phyloP scores from a whole-genome alignment of 805 yeast genomes.

The Candida insectorum region DNA sequence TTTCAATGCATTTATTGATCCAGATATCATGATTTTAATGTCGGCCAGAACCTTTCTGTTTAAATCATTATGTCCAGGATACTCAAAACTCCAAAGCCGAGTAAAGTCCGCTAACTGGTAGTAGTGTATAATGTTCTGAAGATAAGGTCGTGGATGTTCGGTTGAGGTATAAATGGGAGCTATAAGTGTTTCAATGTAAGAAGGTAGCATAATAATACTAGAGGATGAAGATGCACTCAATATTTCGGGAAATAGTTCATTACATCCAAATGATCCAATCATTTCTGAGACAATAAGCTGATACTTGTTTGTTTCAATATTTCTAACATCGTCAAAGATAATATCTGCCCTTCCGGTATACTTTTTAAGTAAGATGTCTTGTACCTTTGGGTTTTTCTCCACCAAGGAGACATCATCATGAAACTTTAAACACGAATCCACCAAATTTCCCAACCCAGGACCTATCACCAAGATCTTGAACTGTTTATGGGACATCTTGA shows the following conservation, averaged over 20 bases:
- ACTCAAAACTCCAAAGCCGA: constrained; percentile 10
- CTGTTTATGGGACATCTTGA: constrained; percentile 1
- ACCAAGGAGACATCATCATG: constrained; percentile 42
- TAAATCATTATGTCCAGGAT: constrained; percentile 7
- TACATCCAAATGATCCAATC: constrained; percentile 89
- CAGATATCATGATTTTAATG: constrained; percentile 45
- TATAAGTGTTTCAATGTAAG: constrained; percentile 52
- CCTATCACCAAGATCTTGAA: constrained; percentile 61
- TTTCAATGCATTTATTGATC: constrained; percentile 66
- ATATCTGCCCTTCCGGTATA: constrained; percentile 58
- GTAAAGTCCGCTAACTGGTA: constrained; percentile 5
- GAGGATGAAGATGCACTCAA: constrained; percentile 10
- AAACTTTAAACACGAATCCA: constrained; percentile 34
- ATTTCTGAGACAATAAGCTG: constrained; percentile 76
- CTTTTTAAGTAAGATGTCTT: constrained; percentile 4
- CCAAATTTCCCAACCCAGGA: constrained; percentile 85
- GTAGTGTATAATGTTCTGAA: constrained; percentile 8
- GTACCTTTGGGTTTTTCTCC: constrained; percentile 52
- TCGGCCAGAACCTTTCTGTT: constrained; percentile 1
- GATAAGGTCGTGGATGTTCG: constrained; percentile 5
- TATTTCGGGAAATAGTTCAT: constrained; percentile 86
- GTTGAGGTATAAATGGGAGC: constrained; percentile 69
- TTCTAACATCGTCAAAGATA: constrained; percentile 56
- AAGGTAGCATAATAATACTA: constrained; percentile 40
- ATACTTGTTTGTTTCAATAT: constrained; percentile 24